Conservation (phyloP, 1,284 basidiomycete genomes). For the Cryptococcus jaspeensis region DNA sequence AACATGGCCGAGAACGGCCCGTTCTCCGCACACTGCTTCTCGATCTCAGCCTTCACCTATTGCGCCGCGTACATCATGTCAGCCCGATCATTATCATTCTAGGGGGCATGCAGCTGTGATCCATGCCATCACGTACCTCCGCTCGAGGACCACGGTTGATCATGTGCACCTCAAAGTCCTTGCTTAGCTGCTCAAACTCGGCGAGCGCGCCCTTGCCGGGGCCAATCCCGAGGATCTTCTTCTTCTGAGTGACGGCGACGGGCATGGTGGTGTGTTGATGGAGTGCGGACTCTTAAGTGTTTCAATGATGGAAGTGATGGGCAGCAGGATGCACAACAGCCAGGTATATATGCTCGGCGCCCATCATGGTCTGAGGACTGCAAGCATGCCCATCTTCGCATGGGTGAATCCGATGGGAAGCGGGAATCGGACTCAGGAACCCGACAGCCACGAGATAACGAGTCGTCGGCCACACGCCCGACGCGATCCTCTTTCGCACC, state of each 20-base stretch:
- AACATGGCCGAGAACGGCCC: slow-evolving; percentile 20
- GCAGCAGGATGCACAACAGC: too few species aligned
- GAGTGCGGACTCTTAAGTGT: too few species aligned
- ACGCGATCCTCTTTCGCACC: too few species aligned
- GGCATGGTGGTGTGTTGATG: not conserved
- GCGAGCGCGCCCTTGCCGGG: slow-evolving; percentile 10
- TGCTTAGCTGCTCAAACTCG: slow-evolving; percentile 15
- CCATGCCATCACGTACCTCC: not conserved
- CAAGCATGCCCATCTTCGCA: too few species aligned
- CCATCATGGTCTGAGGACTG: too few species aligned
- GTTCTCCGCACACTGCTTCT: slow-evolving; percentile 6
- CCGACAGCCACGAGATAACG: too few species aligned
- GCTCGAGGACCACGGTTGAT: slow-evolving; percentile 11
- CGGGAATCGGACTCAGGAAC: too few species aligned
- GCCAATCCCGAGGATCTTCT: slow-evolving; percentile 17
- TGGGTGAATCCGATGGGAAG: too few species aligned
- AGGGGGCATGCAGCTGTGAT: too few species aligned
- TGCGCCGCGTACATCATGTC: not conserved
- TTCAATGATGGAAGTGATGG: too few species aligned
- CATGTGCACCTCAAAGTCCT: slow-evolving; percentile 20
- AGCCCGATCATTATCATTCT: not conserved
- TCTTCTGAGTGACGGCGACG: not conserved
- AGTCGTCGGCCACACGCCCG: too few species aligned
- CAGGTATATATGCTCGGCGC: too few species aligned
- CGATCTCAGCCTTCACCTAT: slow-evolving; percentile 7